These are phyloP conservation scores for Pseudocercospora musae DNA, from an alignment of 2,329 filamentous ascomycete species.

Conservation along the genomic window DNA sequence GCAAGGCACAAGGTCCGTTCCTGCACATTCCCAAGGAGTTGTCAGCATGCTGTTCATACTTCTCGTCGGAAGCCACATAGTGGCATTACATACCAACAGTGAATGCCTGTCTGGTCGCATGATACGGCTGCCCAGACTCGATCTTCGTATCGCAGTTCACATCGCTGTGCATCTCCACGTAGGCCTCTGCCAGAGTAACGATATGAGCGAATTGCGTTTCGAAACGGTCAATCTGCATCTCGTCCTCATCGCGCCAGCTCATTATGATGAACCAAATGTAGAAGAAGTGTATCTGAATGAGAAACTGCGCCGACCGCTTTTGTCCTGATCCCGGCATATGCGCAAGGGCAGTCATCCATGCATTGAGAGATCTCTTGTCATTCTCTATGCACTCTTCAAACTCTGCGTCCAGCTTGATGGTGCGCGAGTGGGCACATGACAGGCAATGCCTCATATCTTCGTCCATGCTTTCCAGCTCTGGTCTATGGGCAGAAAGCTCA, in stretches of 20 bases:
- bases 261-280: slow-evolving; percentile 17
- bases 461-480: slow-evolving; percentile 13
- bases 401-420: slow-evolving; percentile 1
- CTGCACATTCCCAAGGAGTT: not conserved
- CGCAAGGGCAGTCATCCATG: slow-evolving; percentile 17
- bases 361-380: slow-evolving; percentile 15
- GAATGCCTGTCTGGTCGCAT: slow-evolving; percentile 14
- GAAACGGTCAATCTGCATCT: slow-evolving; percentile 18
- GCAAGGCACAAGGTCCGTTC: slow-evolving; percentile 19
- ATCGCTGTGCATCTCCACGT: slow-evolving; percentile 16
- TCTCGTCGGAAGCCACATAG: not conserved
- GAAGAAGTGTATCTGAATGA: slow-evolving; percentile 21
- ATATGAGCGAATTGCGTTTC: slow-evolving; percentile 18
- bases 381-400: slow-evolving; percentile 7
- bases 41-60: not conserved
- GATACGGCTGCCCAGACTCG: not conserved
- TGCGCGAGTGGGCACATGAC: slow-evolving; percentile 17
- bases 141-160: not conserved
- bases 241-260: slow-evolving; percentile 18
- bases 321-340: not conserved
- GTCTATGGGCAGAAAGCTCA: slow-evolving; percentile 7
- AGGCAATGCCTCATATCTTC: slow-evolving; percentile 19
- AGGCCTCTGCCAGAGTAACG: slow-evolving; percentile 12
- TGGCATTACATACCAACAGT: slow-evolving; percentile 2
- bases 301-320: slow-evolving; percentile 12